phyloP scores from a whole-genome alignment of 2,329 filamentous ascomycete species.

The Colletotrichum phormii region DNA sequence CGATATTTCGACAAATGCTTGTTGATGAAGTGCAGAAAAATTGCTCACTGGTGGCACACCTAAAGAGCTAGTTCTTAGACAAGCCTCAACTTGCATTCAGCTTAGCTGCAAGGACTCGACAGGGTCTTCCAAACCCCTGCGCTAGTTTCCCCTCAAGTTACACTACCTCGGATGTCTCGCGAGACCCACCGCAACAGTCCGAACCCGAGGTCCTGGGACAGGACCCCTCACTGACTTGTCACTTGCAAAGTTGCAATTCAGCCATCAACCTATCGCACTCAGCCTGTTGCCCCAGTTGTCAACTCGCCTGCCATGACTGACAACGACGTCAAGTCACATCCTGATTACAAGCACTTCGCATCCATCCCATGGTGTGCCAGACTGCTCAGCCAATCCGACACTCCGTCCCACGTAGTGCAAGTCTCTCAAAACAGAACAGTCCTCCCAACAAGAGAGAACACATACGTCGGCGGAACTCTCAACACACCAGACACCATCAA shows the following conservation, averaged over 20 bases:
- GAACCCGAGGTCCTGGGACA: neutral
- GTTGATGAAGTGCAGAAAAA: neutral
- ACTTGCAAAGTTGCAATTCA: too few relatives aligned
- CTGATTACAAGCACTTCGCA: constrained; percentile 44
- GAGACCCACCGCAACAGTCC: neutral
- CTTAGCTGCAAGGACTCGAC: neutral
- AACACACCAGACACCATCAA: constrained; percentile 43
- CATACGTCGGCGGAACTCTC: constrained; percentile 50
- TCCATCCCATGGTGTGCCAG: constrained; percentile 50
- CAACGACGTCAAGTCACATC: constrained; percentile 12
- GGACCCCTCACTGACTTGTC: neutral
- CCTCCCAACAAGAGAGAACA: constrained; percentile 39
- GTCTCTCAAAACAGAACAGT: constrained; percentile 28
- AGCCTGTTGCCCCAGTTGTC: neutral
- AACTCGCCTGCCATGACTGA: constrained; percentile 8
- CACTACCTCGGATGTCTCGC: neutral
- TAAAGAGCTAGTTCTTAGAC: neutral
- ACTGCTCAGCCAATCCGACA: constrained; percentile 45
- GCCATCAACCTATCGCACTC: neutral
- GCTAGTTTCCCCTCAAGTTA: neutral
- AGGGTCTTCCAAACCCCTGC: neutral
- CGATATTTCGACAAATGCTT: neutral
- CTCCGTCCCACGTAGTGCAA: constrained; percentile 20
- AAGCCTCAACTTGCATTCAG: neutral
- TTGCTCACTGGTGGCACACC: neutral